Evolutionary conservation across 2,329 filamentous ascomycete species (phyloP).

Genomic region (Calonectria fujianensis): DNA sequence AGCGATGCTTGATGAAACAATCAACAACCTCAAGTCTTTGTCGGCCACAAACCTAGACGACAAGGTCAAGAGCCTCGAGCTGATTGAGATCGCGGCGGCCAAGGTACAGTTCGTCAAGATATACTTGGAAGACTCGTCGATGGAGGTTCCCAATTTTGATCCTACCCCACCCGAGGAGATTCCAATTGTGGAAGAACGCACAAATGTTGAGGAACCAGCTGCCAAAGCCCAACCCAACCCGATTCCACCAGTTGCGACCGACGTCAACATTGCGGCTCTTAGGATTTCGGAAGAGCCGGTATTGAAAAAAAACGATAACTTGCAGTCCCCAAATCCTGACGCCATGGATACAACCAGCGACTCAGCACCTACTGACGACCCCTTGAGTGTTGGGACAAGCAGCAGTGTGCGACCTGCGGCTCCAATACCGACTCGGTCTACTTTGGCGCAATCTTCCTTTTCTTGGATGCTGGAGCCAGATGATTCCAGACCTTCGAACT

Average conservation of each 20-base stretch:
- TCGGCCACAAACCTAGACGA: slow-evolving; percentile 71
- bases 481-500: slow-evolving; percentile 56
- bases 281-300: slow-evolving; percentile 43
- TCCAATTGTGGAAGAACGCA: slow-evolving; percentile 41
- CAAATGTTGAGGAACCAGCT: slow-evolving; percentile 17
- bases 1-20: slow-evolving; percentile 79
- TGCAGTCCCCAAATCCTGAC: slow-evolving; percentile 39
- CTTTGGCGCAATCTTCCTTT: slow-evolving; percentile 83
- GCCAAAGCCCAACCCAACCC: slow-evolving; percentile 41
- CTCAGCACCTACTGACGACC: slow-evolving; percentile 33
- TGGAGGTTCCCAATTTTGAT: slow-evolving; percentile 66
- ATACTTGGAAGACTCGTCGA: slow-evolving; percentile 75
- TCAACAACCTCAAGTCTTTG: slow-evolving; percentile 77
- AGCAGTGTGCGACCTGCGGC: slow-evolving; percentile 51
- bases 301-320: slow-evolving; percentile 29
- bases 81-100: slow-evolving; percentile 76
- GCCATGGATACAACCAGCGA: slow-evolving; percentile 48
- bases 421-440: slow-evolving; percentile 77
- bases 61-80: slow-evolving; percentile 69
- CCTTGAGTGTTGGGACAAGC: not conserved
- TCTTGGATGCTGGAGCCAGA: slow-evolving; percentile 85
- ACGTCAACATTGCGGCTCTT: slow-evolving; percentile 47
- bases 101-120: slow-evolving; percentile 80
- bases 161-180: slow-evolving; percentile 44
- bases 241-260: slow-evolving; percentile 26